Conservation (phyloP, 1,139 yeast genomes). For the Wickerhamomyces sp. region DNA sequence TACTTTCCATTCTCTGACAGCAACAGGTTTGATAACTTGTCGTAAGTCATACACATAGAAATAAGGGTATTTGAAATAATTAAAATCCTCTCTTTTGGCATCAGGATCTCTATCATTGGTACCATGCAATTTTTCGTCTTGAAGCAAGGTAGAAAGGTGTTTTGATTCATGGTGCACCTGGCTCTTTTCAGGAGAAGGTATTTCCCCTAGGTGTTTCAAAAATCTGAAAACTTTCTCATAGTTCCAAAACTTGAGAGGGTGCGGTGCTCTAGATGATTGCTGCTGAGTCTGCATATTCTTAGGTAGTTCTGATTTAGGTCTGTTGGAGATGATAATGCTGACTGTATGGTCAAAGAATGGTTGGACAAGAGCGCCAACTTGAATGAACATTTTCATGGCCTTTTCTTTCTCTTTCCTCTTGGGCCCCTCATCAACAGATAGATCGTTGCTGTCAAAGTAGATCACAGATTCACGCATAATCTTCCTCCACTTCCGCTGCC, state of each 20-base stretch:
- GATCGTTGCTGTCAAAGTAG: conserved; percentile 76
- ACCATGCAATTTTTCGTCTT: conserved; percentile 82
- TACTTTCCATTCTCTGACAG: conserved; percentile 71
- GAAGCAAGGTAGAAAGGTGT: conserved; percentile 59
- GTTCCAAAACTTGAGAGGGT: conserved; percentile 71
- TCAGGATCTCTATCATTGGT: conserved; percentile 87
- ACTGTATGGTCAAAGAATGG: conserved; percentile 76
- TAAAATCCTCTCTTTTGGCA: conserved; percentile 79
- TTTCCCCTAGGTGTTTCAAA: conserved; percentile 64
- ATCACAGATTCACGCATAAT: conserved; percentile 72
- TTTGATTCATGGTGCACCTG: conserved; percentile 10
- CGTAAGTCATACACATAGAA: conserved; percentile 77
- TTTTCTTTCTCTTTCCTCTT: conserved; percentile 48
- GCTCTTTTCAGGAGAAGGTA: conserved; percentile 21
- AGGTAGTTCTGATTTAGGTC: conserved; percentile 32
- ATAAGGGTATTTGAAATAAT: conserved; percentile 74
- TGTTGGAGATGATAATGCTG: conserved; percentile 76
- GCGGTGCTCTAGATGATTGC: conserved; percentile 27
- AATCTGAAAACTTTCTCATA: conserved; percentile 82
- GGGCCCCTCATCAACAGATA: conserved; percentile 31
- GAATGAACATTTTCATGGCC: conserved; percentile 50
- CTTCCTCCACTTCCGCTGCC: conserved; percentile 82
- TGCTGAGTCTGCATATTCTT: conserved; percentile 52
- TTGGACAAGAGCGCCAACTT: conserved; percentile 61
- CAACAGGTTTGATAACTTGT: conserved; percentile 77